Base-by-base conservation (phyloP, 805 yeast species). In the Maudiozyma pseudohumilis region DNA sequence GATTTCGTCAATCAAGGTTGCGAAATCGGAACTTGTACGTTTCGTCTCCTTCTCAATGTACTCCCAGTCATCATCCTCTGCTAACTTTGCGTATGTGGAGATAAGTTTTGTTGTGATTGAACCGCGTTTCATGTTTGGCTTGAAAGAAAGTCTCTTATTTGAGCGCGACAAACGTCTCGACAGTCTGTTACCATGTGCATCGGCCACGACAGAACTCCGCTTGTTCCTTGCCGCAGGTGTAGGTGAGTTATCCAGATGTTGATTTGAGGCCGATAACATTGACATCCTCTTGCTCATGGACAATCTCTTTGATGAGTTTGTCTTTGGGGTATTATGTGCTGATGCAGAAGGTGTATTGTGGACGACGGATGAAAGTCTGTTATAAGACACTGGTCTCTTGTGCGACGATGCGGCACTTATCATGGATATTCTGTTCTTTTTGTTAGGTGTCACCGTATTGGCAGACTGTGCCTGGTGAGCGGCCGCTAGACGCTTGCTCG, bases 11-110 rank as follows among this genome's bases (percentile, higher is more conserved):
- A 86, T 79, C 30, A 81, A 63, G 2, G 81, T 72, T 10, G 87
- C 92, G 64, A 81, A 81, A 44, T 81, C 82, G 12, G 84, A 77
- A 26, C 84, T 76, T 2, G 88, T 79, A 58, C 92, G 69, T 59
- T 74, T 79, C 5, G 86, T 77, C 54, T 77, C 84, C 49, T 72
- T 75, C 49, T 79, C 83, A 58, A 80, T 72, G 48, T 72, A 72
- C 48, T 76, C 81, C 76, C 84, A 74, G 42, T 75, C 81, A 29
- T 71, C 67, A 38, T 66, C 69, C 40, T 76, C 80, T 3, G 84
- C 69, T 42, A 81, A 61, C 52, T 76, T 79, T 24, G 89, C 85
- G 56, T 81, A 81, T 0, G 86, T 76, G 1, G 86, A 72, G 41
- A 81, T 69, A 43, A 81, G 56, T 50, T 77, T 80, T 29, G 84